Evolutionary conservation across 2,329 filamentous ascomycete genomes (phyloP), one percentile per base, ranked within the genome.

Genomic region (Bipolaris gigantea): DNA sequence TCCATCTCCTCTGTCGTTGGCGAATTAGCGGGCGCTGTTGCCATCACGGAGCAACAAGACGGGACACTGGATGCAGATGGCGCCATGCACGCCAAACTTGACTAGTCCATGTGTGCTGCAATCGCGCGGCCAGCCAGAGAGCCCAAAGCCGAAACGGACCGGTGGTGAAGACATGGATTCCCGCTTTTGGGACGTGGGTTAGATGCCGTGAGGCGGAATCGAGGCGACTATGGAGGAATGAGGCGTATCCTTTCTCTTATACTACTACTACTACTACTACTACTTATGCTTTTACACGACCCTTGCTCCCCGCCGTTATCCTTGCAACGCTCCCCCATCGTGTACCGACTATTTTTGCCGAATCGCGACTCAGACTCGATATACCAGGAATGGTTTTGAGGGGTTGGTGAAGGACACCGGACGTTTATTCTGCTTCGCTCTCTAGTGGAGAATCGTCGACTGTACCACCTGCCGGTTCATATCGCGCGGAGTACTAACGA

Each of bases 61-160:
- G 60, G 57, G 38, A 25, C 38, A 59, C 62, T 60, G 57, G 64
- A 65, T 42, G 50, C 54, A 50, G 50, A 64, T 65, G 59, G 62
- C 60, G 61, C 60, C 55, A 65, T 62, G 43, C 34, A 55, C n/a
- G 43, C 44, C 43, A 21, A 21, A 25, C 41, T 57, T 25, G 38
- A 55, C 39, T 66, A 66, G 64, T 63, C 57, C 58, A 66, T 65
- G 45, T 66, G 55, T 48, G 53, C 62, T 66, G 58, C 61, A 55
- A 66, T 66, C 64, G 64, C 57, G 56, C 41, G 6, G 11, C 27
- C 11, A 9, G 16, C 13, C 19, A 16, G 18, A 23, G 38, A 25
- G 19, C 23, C 30, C 18, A 30, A 21, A 44, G 30, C 59, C 56
- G 48, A 61, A 59, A 55, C 48, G 55, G 62, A 18, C 42, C 18